These are phyloP conservation scores for Metschnikowia reukaufii DNA, from an alignment of 805 yeast genomes.

Conservation along the genomic window DNA sequence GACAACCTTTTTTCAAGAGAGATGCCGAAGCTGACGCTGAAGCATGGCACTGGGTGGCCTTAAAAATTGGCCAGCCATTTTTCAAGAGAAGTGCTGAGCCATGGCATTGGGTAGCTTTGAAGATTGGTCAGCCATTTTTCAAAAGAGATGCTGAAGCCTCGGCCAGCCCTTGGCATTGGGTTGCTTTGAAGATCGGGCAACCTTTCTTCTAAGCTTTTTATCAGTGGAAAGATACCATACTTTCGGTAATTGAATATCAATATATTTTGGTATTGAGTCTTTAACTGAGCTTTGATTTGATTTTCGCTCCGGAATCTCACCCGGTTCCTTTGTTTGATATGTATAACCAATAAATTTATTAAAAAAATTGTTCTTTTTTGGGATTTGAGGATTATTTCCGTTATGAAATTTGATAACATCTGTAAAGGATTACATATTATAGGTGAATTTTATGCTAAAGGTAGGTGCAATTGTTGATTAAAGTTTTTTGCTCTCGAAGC, in stretches of 20 bases:
- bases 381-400: too few species aligned
- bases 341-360: background rate
- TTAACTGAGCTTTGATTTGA: too few species aligned
- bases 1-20: constrained; percentile 14
- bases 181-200: background rate
- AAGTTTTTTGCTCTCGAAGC: too few species aligned
- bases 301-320: too few species aligned
- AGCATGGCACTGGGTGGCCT: constrained; percentile 13
- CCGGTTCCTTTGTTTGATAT: background rate
- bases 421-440: too few species aligned
- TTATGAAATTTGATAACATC: too few species aligned
- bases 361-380: background rate
- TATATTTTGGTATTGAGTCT: too few species aligned
- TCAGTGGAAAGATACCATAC: too few species aligned
- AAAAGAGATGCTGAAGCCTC: background rate
- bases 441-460: too few species aligned
- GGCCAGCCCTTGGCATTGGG: background rate
- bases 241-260: too few species aligned
- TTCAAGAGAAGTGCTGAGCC: constrained; percentile 8
- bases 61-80: constrained; percentile 16
- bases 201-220: background rate
- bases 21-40: constrained; percentile 11
- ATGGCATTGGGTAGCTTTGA: background rate
- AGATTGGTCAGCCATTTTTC: background rate
- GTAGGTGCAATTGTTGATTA: too few species aligned